phyloP scores from a whole-genome alignment of 257 asterid genomes.

The Plantago elongata region DNA sequence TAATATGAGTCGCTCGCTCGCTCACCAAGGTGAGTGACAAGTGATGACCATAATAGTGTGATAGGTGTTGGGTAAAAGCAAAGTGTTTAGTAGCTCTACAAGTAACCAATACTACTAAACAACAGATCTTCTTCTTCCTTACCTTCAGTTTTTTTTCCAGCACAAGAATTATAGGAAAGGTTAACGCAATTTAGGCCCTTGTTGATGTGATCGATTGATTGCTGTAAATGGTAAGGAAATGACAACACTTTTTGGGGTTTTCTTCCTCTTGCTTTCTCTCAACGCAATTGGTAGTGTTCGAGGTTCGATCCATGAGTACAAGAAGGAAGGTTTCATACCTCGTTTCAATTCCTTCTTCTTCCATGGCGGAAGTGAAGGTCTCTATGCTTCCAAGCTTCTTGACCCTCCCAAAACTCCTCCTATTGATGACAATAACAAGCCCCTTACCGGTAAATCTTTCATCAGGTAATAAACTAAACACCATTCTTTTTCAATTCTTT shows the following conservation, averaged over 20 bases:
- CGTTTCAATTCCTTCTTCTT: slow-evolving; percentile 84
- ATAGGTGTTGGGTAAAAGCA: no score
- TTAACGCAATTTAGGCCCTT: no score
- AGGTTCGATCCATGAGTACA: slow-evolving; percentile 95
- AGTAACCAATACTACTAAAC: no score
- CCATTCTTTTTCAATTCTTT: background rate
- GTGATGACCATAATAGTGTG: no score
- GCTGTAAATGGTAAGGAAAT: slow-evolving; percentile 20
- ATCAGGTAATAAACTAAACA: slow-evolving; percentile 75
- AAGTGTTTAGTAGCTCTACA: no score
- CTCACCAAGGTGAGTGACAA: no score
- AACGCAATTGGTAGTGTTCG: slow-evolving; percentile 34
- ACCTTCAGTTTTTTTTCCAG: no score
- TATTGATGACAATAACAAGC: slow-evolving; percentile 49
- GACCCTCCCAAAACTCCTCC: slow-evolving; percentile 35
- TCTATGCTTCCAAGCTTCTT: slow-evolving; percentile 66
- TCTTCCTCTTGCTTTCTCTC: slow-evolving; percentile 31
- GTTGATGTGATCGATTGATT: slow-evolving; percentile 36
- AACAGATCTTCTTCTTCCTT: no score
- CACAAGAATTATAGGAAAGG: no score
- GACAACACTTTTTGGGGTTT: slow-evolving; percentile 26
- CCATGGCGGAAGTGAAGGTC: slow-evolving; percentile 98
- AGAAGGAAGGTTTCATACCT: slow-evolving; percentile 73
- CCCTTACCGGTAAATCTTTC: slow-evolving; percentile 83
- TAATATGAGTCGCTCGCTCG: no score